Evolutionary conservation across 1,139 yeast genomes (phyloP), one percentile per base, ranked within the genome.

Genomic region (Sugiyamaella castrensis): DNA sequence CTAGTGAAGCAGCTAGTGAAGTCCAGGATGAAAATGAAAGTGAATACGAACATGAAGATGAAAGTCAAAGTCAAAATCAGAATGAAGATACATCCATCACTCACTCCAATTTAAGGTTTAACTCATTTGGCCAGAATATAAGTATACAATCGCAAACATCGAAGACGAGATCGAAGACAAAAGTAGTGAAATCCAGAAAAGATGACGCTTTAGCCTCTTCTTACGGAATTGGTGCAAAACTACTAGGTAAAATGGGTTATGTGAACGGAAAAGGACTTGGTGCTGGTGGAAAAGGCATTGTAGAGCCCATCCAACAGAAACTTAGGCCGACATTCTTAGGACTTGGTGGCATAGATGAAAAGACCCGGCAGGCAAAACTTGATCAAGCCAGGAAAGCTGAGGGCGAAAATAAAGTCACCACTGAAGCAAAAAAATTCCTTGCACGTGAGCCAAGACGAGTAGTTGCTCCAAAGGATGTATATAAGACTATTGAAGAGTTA

Each of bases 241-340:
- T 92, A 46, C 67, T 92, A 72, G 74, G 81, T 61, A 77, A 81
- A 57, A 91, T 92, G 98, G 98, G 98, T 0, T 91, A 88, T 64
- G 74, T 75, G 12, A 78, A 78, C 38, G 98, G 98, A 0, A 73
- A 77, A 55, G 98, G 98, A 0, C 74, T 92, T 19, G 98, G 98
- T 0, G 68, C 71, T 4, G 68, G 74, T 19, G 81, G 82, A 1
- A 75, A 75, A 46, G 98, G 98, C 36, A 87, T 88, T 1, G 76
- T 78, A 0, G 78, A 77, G 15, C 98, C 98, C 0, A 82, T 92
- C 9, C 84, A 84, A 53, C 84, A 88, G 8, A 75, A 77, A 53
- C 63, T 79, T 37, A 70, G 94, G 37, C 87, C 88, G 0, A 86
- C 87, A 1, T 53, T 63, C 8, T 57, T 65, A 9, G 97, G 97